Evolutionary conservation across 1,139 yeast genomes (phyloP), one percentile per base, ranked within the genome.

Genomic region (Magnusiomyces suaveolens): DNA sequence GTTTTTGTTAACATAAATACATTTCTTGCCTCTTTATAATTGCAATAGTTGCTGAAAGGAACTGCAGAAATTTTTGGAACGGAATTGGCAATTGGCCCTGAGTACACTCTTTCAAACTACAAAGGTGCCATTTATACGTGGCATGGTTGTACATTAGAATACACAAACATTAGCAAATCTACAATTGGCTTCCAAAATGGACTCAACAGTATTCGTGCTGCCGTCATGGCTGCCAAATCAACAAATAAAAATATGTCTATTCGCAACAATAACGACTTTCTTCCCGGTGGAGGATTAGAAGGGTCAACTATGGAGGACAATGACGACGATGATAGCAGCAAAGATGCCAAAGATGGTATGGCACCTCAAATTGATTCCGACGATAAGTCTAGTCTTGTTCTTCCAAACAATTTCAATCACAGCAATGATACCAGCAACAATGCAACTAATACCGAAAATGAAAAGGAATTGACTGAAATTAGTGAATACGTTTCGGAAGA

Each of bases 21-120:
- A 29, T 33, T n/a, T n/a, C n/a, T n/a, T n/a, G n/a, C n/a, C n/a
- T n/a, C n/a, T 14, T 47, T 16, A n/a, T n/a, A n/a, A n/a, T 46
- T 12, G 14, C 16, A 23, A 3, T 46, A 66, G 67, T 66, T 76
- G 12, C 59, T 71, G 2, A 72, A 74, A 6, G 98, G 98, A 1
- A 76, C 83, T 1, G 96, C 87, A 1, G 98, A 92, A 69, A 78
- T 90, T 21, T 88, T 86, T 70, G 98, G 98, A 25, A 88, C 97
- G 1, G 98, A 92, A 66, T 76, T 92, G 38, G 87, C 97, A 1
- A 72, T 76, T 39, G 88, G 86, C 57, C 76, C 79, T 0, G 86
- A 82, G 25, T 77, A 86, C 62, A 67, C 76, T 54, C 77, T 83
- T 72, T 65, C 75, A 65, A 77, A 92, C 57, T 65, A 83, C 69